Percentiles rank a stretch among this genome's conserved stretches.
Conservation (phyloP, 805 yeast species). For the Yarrowia keelungensis region DNA sequence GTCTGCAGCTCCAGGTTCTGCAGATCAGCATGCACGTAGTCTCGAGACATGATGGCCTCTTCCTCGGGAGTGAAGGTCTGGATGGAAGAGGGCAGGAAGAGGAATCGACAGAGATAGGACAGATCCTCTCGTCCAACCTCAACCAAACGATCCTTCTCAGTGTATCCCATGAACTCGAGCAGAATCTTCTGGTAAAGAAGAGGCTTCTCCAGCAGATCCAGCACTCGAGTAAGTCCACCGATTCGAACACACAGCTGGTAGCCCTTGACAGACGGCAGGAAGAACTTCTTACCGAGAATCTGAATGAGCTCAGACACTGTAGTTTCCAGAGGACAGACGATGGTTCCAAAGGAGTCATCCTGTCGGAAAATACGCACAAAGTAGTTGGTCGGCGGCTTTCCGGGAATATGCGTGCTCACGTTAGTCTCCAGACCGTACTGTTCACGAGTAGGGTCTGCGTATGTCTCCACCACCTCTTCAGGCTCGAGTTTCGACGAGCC, state of each 20-base stretch:
- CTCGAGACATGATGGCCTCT: constrained; percentile 65
- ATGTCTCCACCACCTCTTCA: constrained; percentile 28
- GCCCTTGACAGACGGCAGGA: constrained; percentile 70
- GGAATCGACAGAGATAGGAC: constrained; percentile 80
- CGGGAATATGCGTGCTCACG: constrained; percentile 19
- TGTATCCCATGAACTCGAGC: constrained; percentile 76
- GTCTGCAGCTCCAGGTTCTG: constrained; percentile 77
- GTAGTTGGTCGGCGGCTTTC: constrained; percentile 40
- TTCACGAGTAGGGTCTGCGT: constrained; percentile 34
- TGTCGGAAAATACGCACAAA: constrained; percentile 75
- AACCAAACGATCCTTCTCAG: constrained; percentile 74
- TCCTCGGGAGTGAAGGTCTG: constrained; percentile 70
- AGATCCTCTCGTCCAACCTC: constrained; percentile 85
- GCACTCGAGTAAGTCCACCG: constrained; percentile 76
- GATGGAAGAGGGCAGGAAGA: constrained; percentile 64
- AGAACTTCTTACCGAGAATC: constrained; percentile 77
- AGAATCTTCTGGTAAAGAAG: constrained; percentile 76
- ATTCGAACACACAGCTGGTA: constrained; percentile 76
- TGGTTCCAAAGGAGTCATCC: constrained; percentile 84
- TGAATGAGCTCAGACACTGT: constrained; percentile 77
- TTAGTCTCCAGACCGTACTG: constrained; percentile 27
- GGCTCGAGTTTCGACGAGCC: constrained; percentile 1
- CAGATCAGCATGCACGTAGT: constrained; percentile 75
- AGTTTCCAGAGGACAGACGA: constrained; percentile 79
- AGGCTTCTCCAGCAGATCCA: constrained; percentile 77